Base-by-base conservation (phyloP, 1,284 basidiomycete species). In the Tetrapyrgos nigripes region DNA sequence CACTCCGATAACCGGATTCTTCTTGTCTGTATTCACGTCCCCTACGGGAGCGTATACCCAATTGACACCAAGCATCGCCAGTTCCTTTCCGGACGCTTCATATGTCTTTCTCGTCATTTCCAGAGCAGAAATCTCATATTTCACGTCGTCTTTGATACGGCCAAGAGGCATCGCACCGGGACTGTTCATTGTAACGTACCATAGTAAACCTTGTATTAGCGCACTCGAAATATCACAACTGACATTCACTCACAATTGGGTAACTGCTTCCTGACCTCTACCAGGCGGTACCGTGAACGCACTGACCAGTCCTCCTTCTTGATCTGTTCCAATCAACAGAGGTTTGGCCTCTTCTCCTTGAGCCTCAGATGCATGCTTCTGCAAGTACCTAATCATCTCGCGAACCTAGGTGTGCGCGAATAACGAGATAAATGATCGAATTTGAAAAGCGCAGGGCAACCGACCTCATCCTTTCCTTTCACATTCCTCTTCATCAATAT, bases 111-210 rank as follows among this genome's bases (percentile, higher is more conserved):
- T 76, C 3, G 83, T 81, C 0, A 85, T 66, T 2, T 76, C 75
- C 0, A 73, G 62, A 9, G 37, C 35, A 44, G 23, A 14, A 1
- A 23, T 28, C n/a, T 37, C 37, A n/a, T 40, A 40, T n/a, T 40
- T 40, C 14, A 17, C 33, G 33, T 37, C 44, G 21, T 57, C 44
- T 37, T 26, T n/a, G 13, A 84, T 82, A 3, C 86, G 83, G 4
- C 85, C 85, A 1, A 88, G 72, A 1, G 87, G 84, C 89, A 91
- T 91, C 1, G 88, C 87, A 0, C 88, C 88, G 9, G 89, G 88
- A 59, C 88, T 90, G 50, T 24, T 40, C n/a, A 19, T 37, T 28
- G 21, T 47, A 49, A 49, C 24, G 27, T 19, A 43, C n/a, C n/a
- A n/a, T n/a, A n/a, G n/a, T n/a, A 47, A 24, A 27, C 37, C 31